phyloP scores from a whole-genome alignment of 495 filamentous ascomycete genomes.

The Evernia prunastri region DNA sequence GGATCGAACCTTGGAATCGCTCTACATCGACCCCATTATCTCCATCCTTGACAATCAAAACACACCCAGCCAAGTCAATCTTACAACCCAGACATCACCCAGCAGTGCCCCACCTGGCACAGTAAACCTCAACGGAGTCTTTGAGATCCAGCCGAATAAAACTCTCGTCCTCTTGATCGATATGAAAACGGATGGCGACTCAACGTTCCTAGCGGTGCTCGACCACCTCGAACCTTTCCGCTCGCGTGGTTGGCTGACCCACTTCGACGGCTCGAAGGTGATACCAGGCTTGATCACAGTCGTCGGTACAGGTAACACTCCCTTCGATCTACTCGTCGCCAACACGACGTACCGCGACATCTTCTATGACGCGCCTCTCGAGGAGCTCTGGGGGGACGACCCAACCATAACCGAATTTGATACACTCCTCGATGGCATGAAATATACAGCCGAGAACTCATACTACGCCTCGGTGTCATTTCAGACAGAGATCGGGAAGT shows the following conservation, averaged over 20 bases:
- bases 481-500: constrained; percentile 32
- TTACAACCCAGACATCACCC: neutral
- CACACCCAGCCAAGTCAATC: constrained; percentile 22
- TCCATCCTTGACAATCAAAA: constrained; percentile 51
- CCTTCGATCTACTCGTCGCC: constrained; percentile 42
- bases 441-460: constrained; percentile 33
- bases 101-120: constrained; percentile 36
- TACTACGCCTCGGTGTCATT: constrained; percentile 44
- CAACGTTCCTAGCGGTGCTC: constrained; percentile 43
- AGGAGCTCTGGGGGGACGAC: constrained; percentile 30
- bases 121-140: constrained; percentile 48
- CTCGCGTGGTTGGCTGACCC: constrained; percentile 51
- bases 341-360: constrained; percentile 52
- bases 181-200: constrained; percentile 38
- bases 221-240: constrained; percentile 51
- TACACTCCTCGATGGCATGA: neutral
- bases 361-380: constrained; percentile 62
- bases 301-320: constrained; percentile 59
- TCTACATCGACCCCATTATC: constrained; percentile 61
- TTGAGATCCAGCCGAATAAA: constrained; percentile 37
- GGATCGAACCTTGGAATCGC: constrained; percentile 51
- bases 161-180: constrained; percentile 35
- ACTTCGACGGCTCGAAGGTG: constrained; percentile 43
- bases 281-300: constrained; percentile 58
- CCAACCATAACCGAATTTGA: neutral